Base-by-base conservation (phyloP, 768 basidiomycete species). In the Austroboletus eburneus region DNA sequence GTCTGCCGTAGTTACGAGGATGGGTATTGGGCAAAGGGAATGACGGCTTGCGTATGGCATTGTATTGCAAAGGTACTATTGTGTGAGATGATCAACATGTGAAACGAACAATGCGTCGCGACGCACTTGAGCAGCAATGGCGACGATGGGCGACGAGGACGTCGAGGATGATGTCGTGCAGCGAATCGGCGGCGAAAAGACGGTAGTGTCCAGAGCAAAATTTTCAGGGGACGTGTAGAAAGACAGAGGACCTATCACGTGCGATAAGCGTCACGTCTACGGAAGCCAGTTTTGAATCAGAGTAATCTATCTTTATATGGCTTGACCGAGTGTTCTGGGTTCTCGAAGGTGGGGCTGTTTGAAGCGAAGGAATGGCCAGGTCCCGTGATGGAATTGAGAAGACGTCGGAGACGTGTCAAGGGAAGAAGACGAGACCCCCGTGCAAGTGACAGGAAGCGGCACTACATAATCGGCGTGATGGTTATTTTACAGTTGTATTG, bases 361-460 rank as follows among this genome's bases (percentile, higher is more conserved):
- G 8, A 13, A 32, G 30, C 8, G 30, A 14, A 13, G 30, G 30
- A 32, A 32, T 32, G 30, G 30, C 3, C 30, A 32, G 12, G 12
- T 6, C 8, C 12, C n/a, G n/a, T n/a, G n/a, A 63, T 49, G 76
- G 27, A 27, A 27, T 72, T 9, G 72, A 58, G 20, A 75, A 62
- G 64, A 73, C 71, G 10, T 27, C 27, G 27, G 27, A 27, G 79
- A 57, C 25, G 63, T 69, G 2, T 74, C 74, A 17, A 69, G 49
- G 20, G 57, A 2, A 64, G 27, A 27, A 27, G 27, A 12, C 48
- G 77, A 76, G 5, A 64, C 46, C 35, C 69, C 69, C 43, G 69
- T 65, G 20, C 68, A 68, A 16, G 72, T 74, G 29, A 80, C 72
- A 36, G 73, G 63, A 43, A 77, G 64, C 68, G 21, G n/a, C n/a